Conservation (phyloP, 768 basidiomycete species). For the Suillus luteus region DNA sequence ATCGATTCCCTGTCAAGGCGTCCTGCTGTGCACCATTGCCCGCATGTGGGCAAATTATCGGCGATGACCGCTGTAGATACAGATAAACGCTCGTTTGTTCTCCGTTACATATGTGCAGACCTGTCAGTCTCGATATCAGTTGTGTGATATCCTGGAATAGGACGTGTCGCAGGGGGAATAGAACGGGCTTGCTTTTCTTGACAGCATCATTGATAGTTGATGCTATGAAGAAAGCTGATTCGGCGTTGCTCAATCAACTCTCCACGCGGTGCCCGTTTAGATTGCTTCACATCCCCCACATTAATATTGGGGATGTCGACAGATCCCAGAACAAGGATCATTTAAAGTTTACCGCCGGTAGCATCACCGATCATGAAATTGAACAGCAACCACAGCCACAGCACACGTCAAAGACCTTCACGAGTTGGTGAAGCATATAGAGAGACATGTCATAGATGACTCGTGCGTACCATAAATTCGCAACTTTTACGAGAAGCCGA, state of each 20-base stretch:
- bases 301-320: constrained; percentile 7
- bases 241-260: background rate
- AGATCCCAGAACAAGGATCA: constrained; percentile 2
- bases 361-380: constrained; percentile 3
- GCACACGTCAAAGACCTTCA: background rate
- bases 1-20: background rate
- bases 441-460: constrained; percentile 9
- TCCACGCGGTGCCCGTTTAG: constrained; percentile 8
- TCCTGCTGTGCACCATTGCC: background rate
- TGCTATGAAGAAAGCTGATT: background rate
- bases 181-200: background rate
- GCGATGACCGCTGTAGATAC: background rate
- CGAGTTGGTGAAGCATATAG: constrained; percentile 2
- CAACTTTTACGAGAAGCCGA: constrained; percentile 8
- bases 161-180: background rate
- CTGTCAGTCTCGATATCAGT: background rate
- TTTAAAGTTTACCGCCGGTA: constrained; percentile 6
- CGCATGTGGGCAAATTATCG: background rate
- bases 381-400: background rate
- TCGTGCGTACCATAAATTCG: background rate
- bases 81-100: background rate
- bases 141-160: background rate
- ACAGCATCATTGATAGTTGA: too few species aligned
- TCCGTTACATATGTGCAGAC: background rate
- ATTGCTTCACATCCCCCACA: background rate